These are phyloP conservation scores for Priceomyces castillae DNA, from an alignment of 805 yeast species.

Conservation along the genomic window DNA sequence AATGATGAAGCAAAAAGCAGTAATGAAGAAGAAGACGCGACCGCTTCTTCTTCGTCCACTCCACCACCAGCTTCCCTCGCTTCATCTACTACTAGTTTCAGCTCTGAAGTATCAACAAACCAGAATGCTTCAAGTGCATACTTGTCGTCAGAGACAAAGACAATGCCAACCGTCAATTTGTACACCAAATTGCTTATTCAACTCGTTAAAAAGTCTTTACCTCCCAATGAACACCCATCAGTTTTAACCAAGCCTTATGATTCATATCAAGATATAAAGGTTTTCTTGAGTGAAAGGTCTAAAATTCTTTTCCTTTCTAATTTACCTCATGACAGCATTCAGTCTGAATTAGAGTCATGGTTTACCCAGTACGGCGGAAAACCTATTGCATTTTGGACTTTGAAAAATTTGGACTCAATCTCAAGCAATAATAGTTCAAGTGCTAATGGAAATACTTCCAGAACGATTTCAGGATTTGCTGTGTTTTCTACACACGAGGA, in stretches of 20 bases:
- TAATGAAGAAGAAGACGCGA: conserved; percentile 7
- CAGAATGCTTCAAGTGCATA: conserved; percentile 1
- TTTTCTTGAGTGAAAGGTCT: conserved; percentile 68
- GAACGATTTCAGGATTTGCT: conserved; percentile 69
- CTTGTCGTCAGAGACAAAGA: conserved; percentile 32
- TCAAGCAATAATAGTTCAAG: conserved; percentile 5
- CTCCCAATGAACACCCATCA: conserved; percentile 48
- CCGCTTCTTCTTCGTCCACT: conserved; percentile 10
- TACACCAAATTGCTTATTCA: conserved; percentile 44
- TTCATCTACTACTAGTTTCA: conserved; percentile 8
- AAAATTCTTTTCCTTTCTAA: conserved; percentile 78
- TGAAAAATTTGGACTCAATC: conserved; percentile 50
- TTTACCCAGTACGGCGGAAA: conserved; percentile 82
- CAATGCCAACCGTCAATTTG: conserved; percentile 46
- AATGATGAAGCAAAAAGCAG: conserved; percentile 11
- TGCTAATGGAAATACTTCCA: conserved; percentile 36
- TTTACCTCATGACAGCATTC: conserved; percentile 82
- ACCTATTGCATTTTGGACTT: conserved; percentile 87
- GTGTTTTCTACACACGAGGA: conserved; percentile 83
- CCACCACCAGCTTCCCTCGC: conserved; percentile 3
- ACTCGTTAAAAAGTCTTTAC: conserved; percentile 46
- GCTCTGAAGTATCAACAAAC: conserved; percentile 3
- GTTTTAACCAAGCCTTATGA: conserved; percentile 76
- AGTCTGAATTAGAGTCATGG: conserved; percentile 88
- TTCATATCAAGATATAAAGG: conserved; percentile 64